Evolutionary conservation across 257 asterid species (phyloP), one percentile per base, ranked within the genome.

Genomic region (Capsicum pubescens): DNA sequence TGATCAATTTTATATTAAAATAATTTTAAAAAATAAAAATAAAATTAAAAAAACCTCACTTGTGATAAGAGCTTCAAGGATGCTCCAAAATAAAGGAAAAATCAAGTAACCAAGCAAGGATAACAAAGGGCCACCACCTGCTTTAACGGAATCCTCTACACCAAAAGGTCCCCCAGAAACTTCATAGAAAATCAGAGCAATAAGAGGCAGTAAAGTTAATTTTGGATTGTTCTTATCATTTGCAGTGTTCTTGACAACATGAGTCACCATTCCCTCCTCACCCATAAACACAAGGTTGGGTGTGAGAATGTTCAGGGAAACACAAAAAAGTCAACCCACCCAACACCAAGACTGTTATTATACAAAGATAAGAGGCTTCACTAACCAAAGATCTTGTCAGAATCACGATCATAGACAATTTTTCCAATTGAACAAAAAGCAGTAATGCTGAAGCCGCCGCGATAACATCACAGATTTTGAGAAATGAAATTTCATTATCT

Each of bases 151-250:
- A 68, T 86, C 89, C 14, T 88, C 89, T 50, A 86, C 84, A 21
- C 90, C 91, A 88, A 88, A 88, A 42, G 91, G 89, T 3, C 91
- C 89, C 2, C 91, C 90, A 2, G 89, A 88, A 14, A 88, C 90
- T 84, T 88, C 89, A 56, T 88, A 88, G 86, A 88, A 88, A 59
- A 88, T 86, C 36, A 88, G 81, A 80, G 85, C 87, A 76, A 86
- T 80, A 82, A 88, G 90, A 52, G 89, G 90, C n/a, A 86, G 54
- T 14, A 76, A 54, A 7, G 81, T 52, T 54, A 76, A 19, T 76
- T 76, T 76, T 76, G 64, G 48, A 15, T 52, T 74, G 19, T 74
- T 50, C 46, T 72, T n/a, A 15, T 46, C 55, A n/a, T 7, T 71
- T n/a, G 58, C 39, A 44, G 58, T n/a, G 79, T 71, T 71, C 79